Percentiles rank a stretch among this genome's conserved stretches.
These are phyloP conservation scores for Colletotrichum scovillei DNA, from an alignment of 2,329 filamentous ascomycete genomes.

Conservation along the genomic window DNA sequence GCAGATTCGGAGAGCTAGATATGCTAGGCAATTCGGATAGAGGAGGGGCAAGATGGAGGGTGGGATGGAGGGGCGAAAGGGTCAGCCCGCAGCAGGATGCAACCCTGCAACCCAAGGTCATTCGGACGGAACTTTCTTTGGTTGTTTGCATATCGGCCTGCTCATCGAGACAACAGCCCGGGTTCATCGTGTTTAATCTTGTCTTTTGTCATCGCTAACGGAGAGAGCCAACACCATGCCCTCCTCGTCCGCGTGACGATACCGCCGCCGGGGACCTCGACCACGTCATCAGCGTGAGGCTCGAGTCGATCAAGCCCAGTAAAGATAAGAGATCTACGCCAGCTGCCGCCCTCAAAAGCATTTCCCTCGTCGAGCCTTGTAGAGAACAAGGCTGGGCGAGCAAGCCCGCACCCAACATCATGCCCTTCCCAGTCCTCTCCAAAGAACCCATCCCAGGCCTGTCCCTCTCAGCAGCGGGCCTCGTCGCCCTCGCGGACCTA, in stretches of 20 bases:
- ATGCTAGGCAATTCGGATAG: neutral
- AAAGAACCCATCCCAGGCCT: constrained; percentile 58
- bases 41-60: neutral
- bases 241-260: constrained; percentile 6
- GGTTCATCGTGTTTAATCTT: neutral
- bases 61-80: neutral
- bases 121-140: neutral
- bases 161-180: neutral
- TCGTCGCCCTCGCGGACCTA: constrained; percentile 70
- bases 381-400: neutral
- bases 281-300: constrained; percentile 13
- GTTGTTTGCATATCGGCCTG: neutral
- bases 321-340: neutral
- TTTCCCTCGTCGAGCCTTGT: too few relatives aligned
- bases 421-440: constrained; percentile 54
- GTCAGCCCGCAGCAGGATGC: constrained; percentile 18
- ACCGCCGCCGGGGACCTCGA: neutral
- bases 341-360: neutral
- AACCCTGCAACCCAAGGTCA: constrained; percentile 19
- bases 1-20: neutral
- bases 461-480: constrained; percentile 61
- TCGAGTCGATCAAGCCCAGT: neutral
- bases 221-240: neutral
- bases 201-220: neutral
- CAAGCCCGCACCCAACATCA: neutral